These are phyloP conservation scores for Penicillium waksmanii DNA, from an alignment of 495 filamentous ascomycete species.

Conservation along the genomic window DNA sequence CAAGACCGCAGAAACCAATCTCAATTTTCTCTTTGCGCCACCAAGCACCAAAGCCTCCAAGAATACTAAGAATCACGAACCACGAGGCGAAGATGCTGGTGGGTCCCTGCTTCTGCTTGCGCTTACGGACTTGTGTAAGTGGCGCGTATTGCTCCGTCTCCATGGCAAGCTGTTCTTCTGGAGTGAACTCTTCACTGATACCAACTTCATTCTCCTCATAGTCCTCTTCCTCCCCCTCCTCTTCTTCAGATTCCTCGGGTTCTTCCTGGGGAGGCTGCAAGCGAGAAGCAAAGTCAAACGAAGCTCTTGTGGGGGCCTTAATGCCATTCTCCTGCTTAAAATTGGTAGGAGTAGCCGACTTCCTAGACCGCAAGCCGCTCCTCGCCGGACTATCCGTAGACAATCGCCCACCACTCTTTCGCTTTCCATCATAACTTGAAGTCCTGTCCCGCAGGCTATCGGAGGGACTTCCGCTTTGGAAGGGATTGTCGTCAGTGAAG, in stretches of 20 bases:
- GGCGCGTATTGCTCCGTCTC: conserved; percentile 50
- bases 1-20: conserved; percentile 92
- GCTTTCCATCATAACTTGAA: conserved; percentile 48
- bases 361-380: conserved; percentile 44
- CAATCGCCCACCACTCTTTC: conserved; percentile 50
- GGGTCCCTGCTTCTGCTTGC: conserved; percentile 37
- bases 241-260: conserved; percentile 39
- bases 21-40: conserved; percentile 93
- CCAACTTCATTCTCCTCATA: conserved; percentile 54
- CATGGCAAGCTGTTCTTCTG: conserved; percentile 82
- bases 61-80: conserved; percentile 65
- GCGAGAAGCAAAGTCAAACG: conserved; percentile 49
- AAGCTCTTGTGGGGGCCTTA: conserved; percentile 41
- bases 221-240: conserved; percentile 46
- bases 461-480: conserved; percentile 81
- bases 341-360: conserved; percentile 36
- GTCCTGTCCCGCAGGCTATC: conserved; percentile 34
- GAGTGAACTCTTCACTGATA: conserved; percentile 88
- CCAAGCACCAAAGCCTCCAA: conserved; percentile 75
- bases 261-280: conserved; percentile 30
- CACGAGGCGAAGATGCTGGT: conserved; percentile 59
- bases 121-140: conserved; percentile 37
- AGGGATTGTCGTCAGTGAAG: conserved; percentile 90
- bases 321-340: conserved; percentile 45
- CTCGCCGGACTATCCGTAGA: conserved; percentile 38